Conservation (phyloP, 2,329 filamentous ascomycete genomes). For the Beauveria sp. region DNA sequence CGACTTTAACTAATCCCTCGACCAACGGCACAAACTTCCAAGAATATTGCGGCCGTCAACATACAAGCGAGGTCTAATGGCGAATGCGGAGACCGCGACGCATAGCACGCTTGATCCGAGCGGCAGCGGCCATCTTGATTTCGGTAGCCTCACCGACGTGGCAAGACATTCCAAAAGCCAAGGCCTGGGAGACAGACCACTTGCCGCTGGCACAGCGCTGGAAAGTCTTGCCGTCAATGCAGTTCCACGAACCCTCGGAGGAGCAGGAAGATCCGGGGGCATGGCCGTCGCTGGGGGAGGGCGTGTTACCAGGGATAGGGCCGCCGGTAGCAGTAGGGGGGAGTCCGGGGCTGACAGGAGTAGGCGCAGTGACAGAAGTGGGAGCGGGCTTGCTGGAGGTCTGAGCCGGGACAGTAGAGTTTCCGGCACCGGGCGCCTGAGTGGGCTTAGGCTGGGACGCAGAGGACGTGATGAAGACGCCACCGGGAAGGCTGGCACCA, state of each 20-base stretch:
- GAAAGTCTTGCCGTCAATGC: constrained; percentile 41
- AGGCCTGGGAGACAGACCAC: constrained; percentile 36
- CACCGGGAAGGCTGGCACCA: constrained; percentile 9
- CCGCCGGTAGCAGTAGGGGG: constrained; percentile 1
- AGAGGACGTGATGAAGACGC: constrained; percentile 3
- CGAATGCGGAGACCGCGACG: constrained; percentile 22
- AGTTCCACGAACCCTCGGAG: constrained; percentile 46
- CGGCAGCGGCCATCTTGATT: constrained; percentile 27
- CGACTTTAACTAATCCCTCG: too few species aligned
- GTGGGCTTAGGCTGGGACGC: background rate
- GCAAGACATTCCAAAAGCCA: constrained; percentile 42
- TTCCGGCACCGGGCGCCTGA: background rate
- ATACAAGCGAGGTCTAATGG: too few species aligned
- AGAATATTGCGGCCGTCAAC: too few species aligned
- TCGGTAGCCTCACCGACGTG: constrained; percentile 30
- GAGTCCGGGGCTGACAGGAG: background rate
- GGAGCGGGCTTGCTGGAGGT: constrained; percentile 5
- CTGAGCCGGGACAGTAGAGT: background rate
- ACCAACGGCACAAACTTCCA: too few species aligned
- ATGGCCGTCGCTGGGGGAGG: constrained; percentile 18
- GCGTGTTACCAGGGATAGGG: constrained; percentile 14
- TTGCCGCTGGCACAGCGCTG: constrained; percentile 47
- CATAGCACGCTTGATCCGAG: constrained; percentile 15
- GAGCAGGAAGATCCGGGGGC: constrained; percentile 39
- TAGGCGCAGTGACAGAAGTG: constrained; percentile 12